Base-by-base conservation (phyloP, 2,329 filamentous ascomycete genomes). In the Aspergillus fumigatus region DNA sequence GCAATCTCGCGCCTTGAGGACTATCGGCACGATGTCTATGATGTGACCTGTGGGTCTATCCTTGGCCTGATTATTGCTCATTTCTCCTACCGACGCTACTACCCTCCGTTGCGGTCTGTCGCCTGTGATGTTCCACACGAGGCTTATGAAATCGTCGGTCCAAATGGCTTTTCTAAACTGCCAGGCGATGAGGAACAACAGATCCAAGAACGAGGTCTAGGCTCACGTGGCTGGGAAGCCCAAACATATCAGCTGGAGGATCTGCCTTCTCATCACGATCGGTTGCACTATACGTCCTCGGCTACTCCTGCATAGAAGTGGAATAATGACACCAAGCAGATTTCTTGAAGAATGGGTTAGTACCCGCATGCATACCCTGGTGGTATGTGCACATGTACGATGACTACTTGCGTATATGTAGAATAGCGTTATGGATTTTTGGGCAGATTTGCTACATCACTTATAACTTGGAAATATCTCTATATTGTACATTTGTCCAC, bases 1-100 rank as follows among this genome's bases (percentile, higher is more conserved):
- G 84, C 84, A 0, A 82, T 85, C 43, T 84, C 81, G 4, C 76
- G 84, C n/a, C 73, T 84, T 38, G 83, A 84, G 57, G 84, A 87
- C 63, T 87, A 87, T 65, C 74, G 84, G 26, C 84, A 87, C 59
- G 84, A 87, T 68, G 81, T 86, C 2, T 85, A 81, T 56, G 84
- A 87, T 68, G 84, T 87, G 4, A 81, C 80, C 3, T 74, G 74
- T 6, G 84, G 84, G 0, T 80, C 78, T 17, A 53, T 82, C 21
- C 66, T 87, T 6, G 84, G 85, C 0, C 73, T 84, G 29, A 54
- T 73, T 1, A 74, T 86, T 3, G 79, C 83, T 14, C 82, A 79
- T 67, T 81, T 83, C 59, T 82, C 81, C 7, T 87, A 86, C 67
- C 74, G 83, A 53, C 74, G 84, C 51, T 87, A 87, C 65, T 87